Conservation (phyloP, 2,329 filamentous ascomycete genomes). For the Orbilia blumenaviensis region DNA sequence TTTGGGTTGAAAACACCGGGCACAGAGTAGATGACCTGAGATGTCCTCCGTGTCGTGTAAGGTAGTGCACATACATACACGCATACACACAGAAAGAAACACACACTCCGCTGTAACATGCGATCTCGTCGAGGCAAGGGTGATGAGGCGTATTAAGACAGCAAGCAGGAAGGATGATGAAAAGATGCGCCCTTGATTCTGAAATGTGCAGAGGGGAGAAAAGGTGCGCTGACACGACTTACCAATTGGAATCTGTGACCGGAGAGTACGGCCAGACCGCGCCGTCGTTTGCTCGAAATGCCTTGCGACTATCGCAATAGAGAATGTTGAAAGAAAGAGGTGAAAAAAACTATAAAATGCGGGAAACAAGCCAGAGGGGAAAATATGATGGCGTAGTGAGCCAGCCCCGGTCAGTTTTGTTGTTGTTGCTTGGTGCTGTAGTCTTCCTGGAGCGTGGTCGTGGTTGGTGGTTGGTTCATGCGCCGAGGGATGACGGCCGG, state of each 20-base stretch:
- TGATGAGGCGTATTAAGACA: slow-evolving; percentile 49
- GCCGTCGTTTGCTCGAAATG: slow-evolving; percentile 23
- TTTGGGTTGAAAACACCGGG: not conserved
- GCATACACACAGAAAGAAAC: no score
- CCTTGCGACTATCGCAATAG: slow-evolving; percentile 19
- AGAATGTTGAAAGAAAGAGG: slow-evolving; percentile 46
- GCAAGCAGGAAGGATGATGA: slow-evolving; percentile 1
- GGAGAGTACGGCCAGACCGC: slow-evolving; percentile 11
- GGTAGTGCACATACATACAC: no score
- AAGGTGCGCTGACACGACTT: slow-evolving; percentile 40
- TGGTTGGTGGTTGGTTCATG: slow-evolving; percentile 53
- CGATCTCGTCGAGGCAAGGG: slow-evolving; percentile 51
- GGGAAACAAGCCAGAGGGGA: slow-evolving; percentile 48
- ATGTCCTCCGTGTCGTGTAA: slow-evolving; percentile 26
- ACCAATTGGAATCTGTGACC: slow-evolving; percentile 25
- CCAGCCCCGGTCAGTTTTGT: slow-evolving; percentile 17
- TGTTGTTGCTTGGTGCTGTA: slow-evolving; percentile 42
- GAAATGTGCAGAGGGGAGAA: slow-evolving; percentile 11
- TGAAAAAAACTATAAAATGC: slow-evolving; percentile 50
- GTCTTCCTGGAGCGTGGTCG: slow-evolving; percentile 36
- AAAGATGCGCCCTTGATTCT: slow-evolving; percentile 50
- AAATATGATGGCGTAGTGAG: slow-evolving; percentile 54
- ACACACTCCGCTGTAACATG: slow-evolving; percentile 40
- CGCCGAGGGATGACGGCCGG: slow-evolving; percentile 51
- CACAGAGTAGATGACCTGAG: slow-evolving; percentile 1